Percentiles rank a stretch among this genome's conserved stretches.
These are phyloP conservation scores for Mycena latifolia DNA, from an alignment of 768 basidiomycete genomes.

Conservation along the genomic window DNA sequence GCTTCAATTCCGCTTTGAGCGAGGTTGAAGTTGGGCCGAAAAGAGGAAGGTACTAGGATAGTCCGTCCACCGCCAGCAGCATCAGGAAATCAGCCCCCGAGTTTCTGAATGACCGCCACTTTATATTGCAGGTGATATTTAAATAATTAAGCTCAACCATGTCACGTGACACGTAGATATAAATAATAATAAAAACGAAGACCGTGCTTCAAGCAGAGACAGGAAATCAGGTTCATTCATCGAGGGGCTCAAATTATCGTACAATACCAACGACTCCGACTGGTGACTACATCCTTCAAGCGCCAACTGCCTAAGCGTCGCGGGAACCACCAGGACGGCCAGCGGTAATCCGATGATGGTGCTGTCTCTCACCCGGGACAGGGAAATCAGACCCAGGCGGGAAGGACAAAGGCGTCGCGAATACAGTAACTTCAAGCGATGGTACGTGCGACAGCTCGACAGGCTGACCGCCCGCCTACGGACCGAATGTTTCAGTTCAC, in stretches of 20 bases:
- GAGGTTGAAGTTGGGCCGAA: too few species aligned
- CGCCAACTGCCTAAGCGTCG: background rate
- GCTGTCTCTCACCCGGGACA: slow-evolving; percentile 32
- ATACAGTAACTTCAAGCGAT: slow-evolving; percentile 45
- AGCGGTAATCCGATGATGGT: slow-evolving; percentile 31
- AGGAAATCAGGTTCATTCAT: too few species aligned
- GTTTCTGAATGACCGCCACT: too few species aligned
- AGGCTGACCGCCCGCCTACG: slow-evolving; percentile 22
- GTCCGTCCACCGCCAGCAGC: too few species aligned
- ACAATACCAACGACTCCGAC: background rate
- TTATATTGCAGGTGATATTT: too few species aligned
- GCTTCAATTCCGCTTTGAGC: too few species aligned
- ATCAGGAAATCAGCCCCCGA: too few species aligned
- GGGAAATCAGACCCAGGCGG: slow-evolving; percentile 44
- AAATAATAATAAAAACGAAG: too few species aligned
- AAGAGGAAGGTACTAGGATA: too few species aligned
- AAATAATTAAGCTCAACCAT: too few species aligned
- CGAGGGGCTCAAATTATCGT: background rate
- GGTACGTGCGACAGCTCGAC: slow-evolving; percentile 28
- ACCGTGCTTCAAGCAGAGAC: too few species aligned
- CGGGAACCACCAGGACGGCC: slow-evolving; percentile 42
- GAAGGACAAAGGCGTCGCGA: slow-evolving; percentile 44
- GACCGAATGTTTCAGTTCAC: background rate
- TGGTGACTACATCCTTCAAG: slow-evolving; percentile 3
- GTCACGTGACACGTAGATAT: too few species aligned